Evolutionary conservation across 768 basidiomycete genomes (phyloP).

Genomic region (Gloeostereum incarnatum): DNA sequence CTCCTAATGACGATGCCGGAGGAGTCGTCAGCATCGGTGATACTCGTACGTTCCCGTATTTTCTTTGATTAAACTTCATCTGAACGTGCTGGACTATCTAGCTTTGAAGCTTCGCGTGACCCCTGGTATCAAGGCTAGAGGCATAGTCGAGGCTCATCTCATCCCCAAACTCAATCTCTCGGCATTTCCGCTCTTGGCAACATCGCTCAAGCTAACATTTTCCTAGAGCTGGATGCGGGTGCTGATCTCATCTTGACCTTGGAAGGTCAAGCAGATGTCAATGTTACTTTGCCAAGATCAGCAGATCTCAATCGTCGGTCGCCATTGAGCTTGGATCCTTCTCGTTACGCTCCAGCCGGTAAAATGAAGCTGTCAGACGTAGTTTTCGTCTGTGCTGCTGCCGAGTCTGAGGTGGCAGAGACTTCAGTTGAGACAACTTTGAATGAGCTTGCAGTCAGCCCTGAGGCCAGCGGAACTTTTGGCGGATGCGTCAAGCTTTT

Average conservation of each 20-base stretch:
- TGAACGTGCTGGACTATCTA: conserved; percentile 8
- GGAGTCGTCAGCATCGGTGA: conserved; percentile 23
- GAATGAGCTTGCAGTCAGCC: neutral
- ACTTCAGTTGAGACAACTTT: neutral
- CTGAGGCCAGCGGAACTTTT: conserved; percentile 10
- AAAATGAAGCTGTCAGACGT: too few relatives aligned
- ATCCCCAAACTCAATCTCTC: conserved; percentile 38
- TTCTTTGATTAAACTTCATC: neutral
- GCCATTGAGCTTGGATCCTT: neutral
- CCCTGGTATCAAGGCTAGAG: conserved; percentile 29
- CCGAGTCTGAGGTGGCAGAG: neutral
- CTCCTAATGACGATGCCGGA: conserved; percentile 17
- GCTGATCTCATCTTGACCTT: conserved; percentile 1
- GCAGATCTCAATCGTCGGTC: neutral
- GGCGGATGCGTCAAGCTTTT: conserved; percentile 23
- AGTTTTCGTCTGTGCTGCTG: neutral
- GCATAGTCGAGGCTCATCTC: conserved; percentile 34
- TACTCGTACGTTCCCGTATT: conserved; percentile 25
- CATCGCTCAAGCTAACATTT: conserved; percentile 25
- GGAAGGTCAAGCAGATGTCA: neutral
- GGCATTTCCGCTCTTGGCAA: conserved; percentile 31
- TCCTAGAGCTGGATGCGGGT: conserved; percentile 9
- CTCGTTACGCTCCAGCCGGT: neutral
- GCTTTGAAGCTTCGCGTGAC: conserved; percentile 31
- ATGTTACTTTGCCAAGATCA: neutral